Evolutionary conservation across 352 stramenopile species (phyloP).

Genomic region (Globisporangium takayamanum): DNA sequence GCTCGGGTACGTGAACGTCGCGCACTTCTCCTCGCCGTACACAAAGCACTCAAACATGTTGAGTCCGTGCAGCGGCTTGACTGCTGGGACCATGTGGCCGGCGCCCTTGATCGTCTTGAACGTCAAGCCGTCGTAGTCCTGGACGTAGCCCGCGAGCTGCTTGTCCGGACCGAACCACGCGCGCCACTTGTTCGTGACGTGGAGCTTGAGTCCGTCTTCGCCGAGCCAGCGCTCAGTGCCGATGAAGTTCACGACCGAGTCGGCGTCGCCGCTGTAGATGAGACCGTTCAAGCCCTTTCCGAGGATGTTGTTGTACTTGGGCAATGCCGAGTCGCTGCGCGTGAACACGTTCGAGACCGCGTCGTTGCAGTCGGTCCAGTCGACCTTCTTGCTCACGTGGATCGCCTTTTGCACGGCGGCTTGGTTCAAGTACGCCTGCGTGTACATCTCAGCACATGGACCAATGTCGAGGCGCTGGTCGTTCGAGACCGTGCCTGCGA

Average conservation of each 20-base stretch:
- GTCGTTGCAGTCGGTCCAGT: conserved; percentile 66
- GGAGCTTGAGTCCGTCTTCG: conserved; percentile 61
- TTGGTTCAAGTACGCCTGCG: conserved; percentile 56
- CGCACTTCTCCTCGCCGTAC: conserved; percentile 44
- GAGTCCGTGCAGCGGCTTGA: conserved; percentile 67
- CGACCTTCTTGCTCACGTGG: conserved; percentile 37
- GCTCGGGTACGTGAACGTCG: conserved; percentile 51
- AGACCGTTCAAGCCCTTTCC: conserved; percentile 38
- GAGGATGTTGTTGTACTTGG: conserved; percentile 67
- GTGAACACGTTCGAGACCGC: conserved; percentile 44
- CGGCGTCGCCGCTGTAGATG: conserved; percentile 74
- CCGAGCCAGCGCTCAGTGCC: conserved; percentile 86
- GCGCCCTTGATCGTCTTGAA: conserved; percentile 91
- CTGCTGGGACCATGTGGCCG: conserved; percentile 86
- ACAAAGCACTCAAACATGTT: conserved; percentile 85
- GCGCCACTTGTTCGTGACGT: conserved; percentile 51
- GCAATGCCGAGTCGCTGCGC: conserved; percentile 48
- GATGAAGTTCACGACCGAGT: conserved; percentile 82
- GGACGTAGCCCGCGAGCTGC: conserved; percentile 85
- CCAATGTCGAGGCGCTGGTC: conserved; percentile 47
- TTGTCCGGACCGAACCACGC: conserved; percentile 69
- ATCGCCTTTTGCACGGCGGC: conserved; percentile 52
- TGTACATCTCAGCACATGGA: conserved; percentile 61
- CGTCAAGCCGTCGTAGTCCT: conserved; percentile 79
- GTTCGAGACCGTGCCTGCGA: conserved; percentile 9